A percentile compares a stretch with the other conserved stretches of the same genome.
phyloP scores from a whole-genome alignment of 208 protist genomes.

The Acanthamoeba castellanii region DNA sequence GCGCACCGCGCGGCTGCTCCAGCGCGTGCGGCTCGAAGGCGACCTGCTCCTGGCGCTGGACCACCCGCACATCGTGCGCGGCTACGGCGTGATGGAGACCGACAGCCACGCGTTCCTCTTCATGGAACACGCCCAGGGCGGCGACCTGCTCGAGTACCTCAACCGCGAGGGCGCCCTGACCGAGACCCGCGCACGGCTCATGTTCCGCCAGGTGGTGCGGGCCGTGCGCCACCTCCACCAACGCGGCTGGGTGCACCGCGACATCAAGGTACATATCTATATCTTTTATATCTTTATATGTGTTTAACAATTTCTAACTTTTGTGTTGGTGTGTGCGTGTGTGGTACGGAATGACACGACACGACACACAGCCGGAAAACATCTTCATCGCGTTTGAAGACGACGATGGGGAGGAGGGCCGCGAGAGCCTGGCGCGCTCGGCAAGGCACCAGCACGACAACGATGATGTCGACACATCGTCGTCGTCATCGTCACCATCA shows the following conservation, averaged over 20 bases:
- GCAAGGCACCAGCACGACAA: background rate
- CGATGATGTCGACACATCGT: too few species aligned
- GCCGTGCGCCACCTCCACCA: constrained; percentile 16
- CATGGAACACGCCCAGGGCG: constrained; percentile 61
- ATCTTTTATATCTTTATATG: background rate
- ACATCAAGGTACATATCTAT: constrained; percentile 43
- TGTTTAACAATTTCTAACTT: too few species aligned
- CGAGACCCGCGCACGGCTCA: background rate
- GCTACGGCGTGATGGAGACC: constrained; percentile 48
- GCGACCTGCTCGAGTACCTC: constrained; percentile 58
- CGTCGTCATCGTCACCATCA: too few species aligned
- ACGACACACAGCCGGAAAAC: constrained; percentile 61
- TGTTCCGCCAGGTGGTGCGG: constrained; percentile 23
- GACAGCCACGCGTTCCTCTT: constrained; percentile 40
- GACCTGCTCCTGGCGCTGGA: constrained; percentile 25
- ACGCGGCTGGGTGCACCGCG: constrained; percentile 16
- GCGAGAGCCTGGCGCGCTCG: background rate
- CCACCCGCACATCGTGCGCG: constrained; percentile 62
- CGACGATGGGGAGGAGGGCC: background rate
- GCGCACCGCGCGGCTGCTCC: background rate
- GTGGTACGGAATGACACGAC: background rate
- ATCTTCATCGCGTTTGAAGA: constrained; percentile 50
- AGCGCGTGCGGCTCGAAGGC: constrained; percentile 39
- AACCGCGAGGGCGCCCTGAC: background rate
- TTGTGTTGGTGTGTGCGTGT: background rate